Evolutionary conservation across 108 stramenopile genomes (phyloP).

Genomic region (Fragilariopsis cylindrus): DNA sequence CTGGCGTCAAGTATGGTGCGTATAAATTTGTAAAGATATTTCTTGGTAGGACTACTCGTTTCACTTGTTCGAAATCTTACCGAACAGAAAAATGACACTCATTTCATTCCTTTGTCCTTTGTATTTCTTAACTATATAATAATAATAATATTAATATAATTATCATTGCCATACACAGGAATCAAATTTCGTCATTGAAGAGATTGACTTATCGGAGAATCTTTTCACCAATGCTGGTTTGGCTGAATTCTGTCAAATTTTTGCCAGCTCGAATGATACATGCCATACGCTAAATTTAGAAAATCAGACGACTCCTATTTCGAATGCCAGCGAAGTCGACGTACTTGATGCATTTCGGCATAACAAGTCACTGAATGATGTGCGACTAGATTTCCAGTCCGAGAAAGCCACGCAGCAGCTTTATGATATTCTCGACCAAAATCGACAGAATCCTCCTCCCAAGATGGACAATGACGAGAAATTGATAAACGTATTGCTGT

Average conservation of each 20-base stretch:
- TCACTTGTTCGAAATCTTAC: too few species aligned
- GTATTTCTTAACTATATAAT: too few species aligned
- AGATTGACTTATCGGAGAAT: constrained; percentile 40
- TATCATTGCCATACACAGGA: background rate
- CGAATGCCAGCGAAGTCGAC: constrained; percentile 28
- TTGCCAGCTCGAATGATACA: constrained; percentile 24
- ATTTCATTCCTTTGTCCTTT: too few species aligned
- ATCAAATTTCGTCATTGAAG: constrained; percentile 41
- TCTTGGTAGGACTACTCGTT: too few species aligned
- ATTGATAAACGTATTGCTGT: constrained; percentile 27
- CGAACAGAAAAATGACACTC: too few species aligned
- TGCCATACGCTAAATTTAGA: constrained; percentile 22
- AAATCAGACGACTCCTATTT: constrained; percentile 41
- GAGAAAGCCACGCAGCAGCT: constrained; percentile 26
- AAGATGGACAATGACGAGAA: constrained; percentile 18
- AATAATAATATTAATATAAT: too few species aligned
- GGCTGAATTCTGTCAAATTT: constrained; percentile 38
- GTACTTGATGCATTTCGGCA: constrained; percentile 33
- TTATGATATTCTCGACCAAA: constrained; percentile 18
- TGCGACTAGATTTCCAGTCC: constrained; percentile 31
- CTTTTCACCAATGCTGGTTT: constrained; percentile 43
- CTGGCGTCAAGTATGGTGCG: constrained; percentile 25
- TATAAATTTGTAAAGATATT: too few species aligned
- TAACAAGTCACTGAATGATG: constrained; percentile 21
- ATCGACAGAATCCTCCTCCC: constrained; percentile 3